Percentiles rank a stretch among this genome's conserved stretches.
Evolutionary conservation across 2,329 filamentous ascomycete species (phyloP).

Genomic region (Ramichloridium luteum): DNA sequence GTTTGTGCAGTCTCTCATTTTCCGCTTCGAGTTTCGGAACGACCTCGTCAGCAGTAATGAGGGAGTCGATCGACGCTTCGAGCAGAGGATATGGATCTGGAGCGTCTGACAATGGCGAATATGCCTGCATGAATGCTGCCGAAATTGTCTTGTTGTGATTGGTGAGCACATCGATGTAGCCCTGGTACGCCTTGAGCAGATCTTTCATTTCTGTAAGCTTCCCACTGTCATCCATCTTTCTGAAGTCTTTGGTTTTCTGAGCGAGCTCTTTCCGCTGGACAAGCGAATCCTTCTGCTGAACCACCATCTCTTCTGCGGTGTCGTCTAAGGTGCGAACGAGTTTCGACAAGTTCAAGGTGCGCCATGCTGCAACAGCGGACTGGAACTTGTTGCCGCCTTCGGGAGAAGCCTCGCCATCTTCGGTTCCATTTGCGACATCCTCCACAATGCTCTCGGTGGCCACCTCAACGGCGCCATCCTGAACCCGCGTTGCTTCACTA

Average conservation of each 20-base stretch:
- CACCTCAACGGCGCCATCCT: no score
- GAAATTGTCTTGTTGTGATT: constrained; percentile 93
- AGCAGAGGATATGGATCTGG: constrained; percentile 93
- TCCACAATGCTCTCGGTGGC: no score
- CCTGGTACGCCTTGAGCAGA: constrained; percentile 80
- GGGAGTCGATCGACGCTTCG: constrained; percentile 88
- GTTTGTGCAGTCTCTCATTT: constrained; percentile 75
- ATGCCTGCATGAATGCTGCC: constrained; percentile 82
- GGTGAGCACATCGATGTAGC: constrained; percentile 90
- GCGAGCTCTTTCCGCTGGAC: constrained; percentile 92
- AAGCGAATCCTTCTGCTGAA: constrained; percentile 87
- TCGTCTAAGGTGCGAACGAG: constrained; percentile 79
- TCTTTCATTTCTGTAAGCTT: constrained; percentile 85
- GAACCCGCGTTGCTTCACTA: no score
- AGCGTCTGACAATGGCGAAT: constrained; percentile 86
- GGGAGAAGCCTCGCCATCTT: no score
- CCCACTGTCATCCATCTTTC: constrained; percentile 77
- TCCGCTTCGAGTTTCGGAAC: constrained; percentile 80
- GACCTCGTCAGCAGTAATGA: constrained; percentile 84
- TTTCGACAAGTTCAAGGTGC: constrained; percentile 76
- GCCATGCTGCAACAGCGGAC: constrained; percentile 88
- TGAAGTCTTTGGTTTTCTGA: constrained; percentile 98
- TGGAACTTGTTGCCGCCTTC: constrained; percentile 86
- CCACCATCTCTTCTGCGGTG: constrained; percentile 87
- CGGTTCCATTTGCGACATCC: no score